A percentile compares a stretch with the other conserved stretches of the same genome.
Evolutionary conservation across 1,139 yeast species (phyloP).

Genomic region (Yamadazyma atmosphaerica): DNA sequence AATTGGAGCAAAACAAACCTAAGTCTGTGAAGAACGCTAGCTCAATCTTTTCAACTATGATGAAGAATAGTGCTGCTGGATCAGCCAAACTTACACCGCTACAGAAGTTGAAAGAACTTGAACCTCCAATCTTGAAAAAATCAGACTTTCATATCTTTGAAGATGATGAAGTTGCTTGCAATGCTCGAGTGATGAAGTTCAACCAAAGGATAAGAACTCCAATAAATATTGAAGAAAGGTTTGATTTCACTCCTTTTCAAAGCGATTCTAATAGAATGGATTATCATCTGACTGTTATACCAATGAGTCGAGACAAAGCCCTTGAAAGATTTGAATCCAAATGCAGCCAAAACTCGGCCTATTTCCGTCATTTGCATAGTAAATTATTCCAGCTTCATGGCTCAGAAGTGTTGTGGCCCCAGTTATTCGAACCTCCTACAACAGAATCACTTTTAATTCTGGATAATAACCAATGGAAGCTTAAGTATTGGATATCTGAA

Average conservation of each 20-base stretch:
- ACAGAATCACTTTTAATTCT: constrained; percentile 39
- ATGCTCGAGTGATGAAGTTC: neutral
- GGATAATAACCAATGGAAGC: constrained; percentile 16
- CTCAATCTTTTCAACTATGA: constrained; percentile 26
- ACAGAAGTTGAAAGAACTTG: constrained; percentile 24
- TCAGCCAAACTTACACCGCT: constrained; percentile 21
- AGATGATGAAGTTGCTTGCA: constrained; percentile 3
- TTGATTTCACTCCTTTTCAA: neutral
- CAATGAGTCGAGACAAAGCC: neutral
- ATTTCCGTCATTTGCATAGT: constrained; percentile 4
- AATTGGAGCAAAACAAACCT: neutral
- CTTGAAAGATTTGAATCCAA: constrained; percentile 2
- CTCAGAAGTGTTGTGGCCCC: constrained; percentile 38
- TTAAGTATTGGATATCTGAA: constrained; percentile 49
- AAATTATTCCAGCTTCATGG: neutral
- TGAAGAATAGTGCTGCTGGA: constrained; percentile 23
- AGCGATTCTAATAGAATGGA: neutral
- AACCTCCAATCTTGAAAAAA: constrained; percentile 19
- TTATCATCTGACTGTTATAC: neutral
- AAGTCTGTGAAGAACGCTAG: constrained; percentile 13
- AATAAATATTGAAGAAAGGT: neutral
- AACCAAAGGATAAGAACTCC: neutral
- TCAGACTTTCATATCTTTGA: constrained; percentile 23
- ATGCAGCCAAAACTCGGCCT: constrained; percentile 6
- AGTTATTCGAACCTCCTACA: constrained; percentile 40